phyloP scores from a whole-genome alignment of 345 rosid species.

The Luvunga scandens region DNA sequence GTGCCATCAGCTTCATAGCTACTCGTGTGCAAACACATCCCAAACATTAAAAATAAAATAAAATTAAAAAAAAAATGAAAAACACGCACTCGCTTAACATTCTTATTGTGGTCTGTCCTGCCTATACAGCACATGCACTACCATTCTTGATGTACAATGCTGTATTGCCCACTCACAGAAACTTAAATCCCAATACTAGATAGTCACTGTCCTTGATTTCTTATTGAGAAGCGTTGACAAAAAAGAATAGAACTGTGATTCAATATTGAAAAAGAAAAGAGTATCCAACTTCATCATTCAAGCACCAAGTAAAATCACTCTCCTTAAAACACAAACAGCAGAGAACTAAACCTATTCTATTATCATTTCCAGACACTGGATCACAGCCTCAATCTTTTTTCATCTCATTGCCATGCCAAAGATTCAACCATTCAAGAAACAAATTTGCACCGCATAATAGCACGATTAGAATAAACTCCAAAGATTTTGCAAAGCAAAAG shows the following conservation, averaged over 20 bases:
- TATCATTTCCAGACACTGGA: background rate
- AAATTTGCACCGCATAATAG: background rate
- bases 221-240: too few relatives aligned
- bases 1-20: too few relatives aligned
- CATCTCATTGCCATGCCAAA: background rate
- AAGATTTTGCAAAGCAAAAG: background rate
- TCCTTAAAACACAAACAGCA: background rate
- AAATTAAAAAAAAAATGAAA: too few relatives aligned
- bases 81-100: too few relatives aligned
- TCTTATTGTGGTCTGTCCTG: background rate
- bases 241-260: too few relatives aligned
- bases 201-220: too few relatives aligned
- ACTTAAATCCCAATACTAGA: background rate
- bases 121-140: background rate
- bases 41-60: too few relatives aligned
- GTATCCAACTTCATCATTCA: too few relatives aligned
- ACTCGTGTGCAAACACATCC: too few relatives aligned
- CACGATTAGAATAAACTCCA: background rate
- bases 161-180: background rate
- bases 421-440: background rate
- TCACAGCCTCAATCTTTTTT: background rate
- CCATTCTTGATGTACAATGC: background rate
- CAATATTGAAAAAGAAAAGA: too few relatives aligned
- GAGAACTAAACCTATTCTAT: background rate
- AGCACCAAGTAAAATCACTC: too few relatives aligned